Evolutionary conservation across 2,329 filamentous ascomycete genomes (phyloP), one percentile per base, ranked within the genome.

Genomic region (Alternaria burnsii): DNA sequence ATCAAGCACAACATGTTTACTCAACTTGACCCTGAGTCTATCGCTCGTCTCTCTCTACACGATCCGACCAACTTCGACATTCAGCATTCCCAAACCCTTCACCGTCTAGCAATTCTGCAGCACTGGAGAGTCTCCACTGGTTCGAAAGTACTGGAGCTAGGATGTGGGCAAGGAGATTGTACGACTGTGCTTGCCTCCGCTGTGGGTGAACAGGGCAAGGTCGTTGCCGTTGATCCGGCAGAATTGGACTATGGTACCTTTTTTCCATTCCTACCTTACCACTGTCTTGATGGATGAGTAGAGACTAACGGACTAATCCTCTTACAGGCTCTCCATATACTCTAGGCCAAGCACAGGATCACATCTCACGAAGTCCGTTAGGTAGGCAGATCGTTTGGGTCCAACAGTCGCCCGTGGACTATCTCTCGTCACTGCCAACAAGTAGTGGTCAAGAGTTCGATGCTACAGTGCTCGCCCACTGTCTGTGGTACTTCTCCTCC

Each of bases 81-180:
- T 42, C 67, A 71, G 36, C 41, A 57, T 47, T 58, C 63, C 16
- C 71, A 74, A 65, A 71, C 70, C 3, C 36, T 42, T 22, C 71
- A 74, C 41, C 71, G 71, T 52, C 22, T 72, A 9, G 48, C n/a
- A 10, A 63, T 76, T 22, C 42, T 74, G 16, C 55, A 66, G 30
- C 55, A 68, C 42, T 75, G 63, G 65, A 57, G 59, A 11, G 66
- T 75, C 14, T 36, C 43, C 16, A 30, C 40, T 26, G 81, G 81
- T 60, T 77, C 78, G 28, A 80, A 77, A 3, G 71, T 88, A 7
- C 79, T 89, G 2, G 87, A 88, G 69, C 72, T 89, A 38, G 86
- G 86, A 51, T 88, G 86, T 72, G 87, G 86, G 1, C 87, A 88
- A 65, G 87, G 86, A 2, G 85, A 85, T 60, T 84, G 82, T 66